Base-by-base conservation (phyloP, 2,329 filamentous ascomycete species). In the Monosporascus sp. region DNA sequence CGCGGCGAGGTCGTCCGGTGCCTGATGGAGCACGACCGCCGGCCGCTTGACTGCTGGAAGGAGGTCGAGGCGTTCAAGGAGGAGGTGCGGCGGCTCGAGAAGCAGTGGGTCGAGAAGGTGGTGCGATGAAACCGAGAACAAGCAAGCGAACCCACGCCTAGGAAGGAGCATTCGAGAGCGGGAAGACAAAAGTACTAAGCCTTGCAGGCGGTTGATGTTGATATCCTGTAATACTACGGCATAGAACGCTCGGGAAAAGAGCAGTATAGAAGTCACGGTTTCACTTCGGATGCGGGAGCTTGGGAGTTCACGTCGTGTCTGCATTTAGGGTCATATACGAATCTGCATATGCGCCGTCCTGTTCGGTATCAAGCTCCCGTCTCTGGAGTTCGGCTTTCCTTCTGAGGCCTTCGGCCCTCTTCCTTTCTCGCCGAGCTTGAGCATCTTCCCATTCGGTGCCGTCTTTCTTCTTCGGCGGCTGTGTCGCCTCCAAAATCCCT, bases 21-120 rank as follows among this genome's bases (percentile, higher is more conserved):
- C 70, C 77, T 97, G 77, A 79, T 88, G 57, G 80, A 87, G 66
- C 87, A 97, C 71, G 92, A 97, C 73, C 80, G 90, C 59, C 82
- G 90, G 70, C 92, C 93, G 69, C 77, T 97, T 68, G 89, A 97
- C 77, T 97, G 93, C 80, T 97, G 89, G 88, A 81, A 86, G 72
- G 91, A 97, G 81, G 90, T 97, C 24, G 88, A 95, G 75, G 79
- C 78, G 20, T 97, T 97, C 73, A 96, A 92, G 82, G 81, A 82
- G 64, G 90, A 96, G 78, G 92, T 97, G 49, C 84, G 88, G 62
- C 85, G 83, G 75, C 72, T 97, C 72, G 93, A 97, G 81, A 87
- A 84, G 73, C 79, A 79, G 25, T 97, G 95, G 83, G 90, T 97
- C 37, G 87, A 95, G 67, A 90, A 86, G 75, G 85, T 95, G 52